Evolutionary conservation across 2,329 filamentous ascomycete genomes (phyloP).

Genomic region (Curvularia hawaiiensis): DNA sequence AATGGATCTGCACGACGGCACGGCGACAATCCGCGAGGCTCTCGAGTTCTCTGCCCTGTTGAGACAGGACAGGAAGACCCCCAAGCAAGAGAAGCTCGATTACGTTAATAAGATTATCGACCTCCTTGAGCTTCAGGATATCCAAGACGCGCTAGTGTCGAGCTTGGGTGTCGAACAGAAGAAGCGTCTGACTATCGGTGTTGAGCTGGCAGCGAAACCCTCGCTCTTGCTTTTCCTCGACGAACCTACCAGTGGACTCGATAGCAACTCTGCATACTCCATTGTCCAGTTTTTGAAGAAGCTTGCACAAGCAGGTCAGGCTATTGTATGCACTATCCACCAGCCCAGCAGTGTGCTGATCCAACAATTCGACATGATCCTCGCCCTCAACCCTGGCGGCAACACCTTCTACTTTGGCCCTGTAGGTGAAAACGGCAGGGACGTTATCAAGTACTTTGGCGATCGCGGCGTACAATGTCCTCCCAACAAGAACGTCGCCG

Average conservation of each 20-base stretch:
- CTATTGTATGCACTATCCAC: constrained; percentile 76
- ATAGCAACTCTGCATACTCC: constrained; percentile 70
- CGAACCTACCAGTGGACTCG: constrained; percentile 73
- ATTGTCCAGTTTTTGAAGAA: constrained; percentile 74
- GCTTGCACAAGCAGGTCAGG: constrained; percentile 68
- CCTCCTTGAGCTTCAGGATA: constrained; percentile 66
- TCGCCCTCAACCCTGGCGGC: constrained; percentile 70
- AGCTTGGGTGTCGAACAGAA: constrained; percentile 71
- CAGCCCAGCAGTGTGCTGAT: constrained; percentile 73
- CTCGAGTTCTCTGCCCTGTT: constrained; percentile 72
- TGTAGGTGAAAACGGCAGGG: constrained; percentile 68
- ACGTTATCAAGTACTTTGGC: constrained; percentile 71
- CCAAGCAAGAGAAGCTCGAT: constrained; percentile 65
- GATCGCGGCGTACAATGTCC: constrained; percentile 70
- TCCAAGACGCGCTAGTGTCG: constrained; percentile 70
- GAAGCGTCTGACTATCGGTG: constrained; percentile 74
- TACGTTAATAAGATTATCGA: constrained; percentile 71
- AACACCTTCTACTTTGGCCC: constrained; percentile 77
- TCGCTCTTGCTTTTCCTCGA: constrained; percentile 72
- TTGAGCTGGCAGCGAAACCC: constrained; percentile 67
- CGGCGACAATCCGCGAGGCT: constrained; percentile 70
- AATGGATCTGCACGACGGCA: constrained; percentile 72
- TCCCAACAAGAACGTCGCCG: constrained; percentile 68
- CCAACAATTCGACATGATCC: constrained; percentile 75
- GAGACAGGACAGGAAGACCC: constrained; percentile 61